Conservation (phyloP, 176 grass and related monocot species). For the Guadua angustifolia region DNA sequence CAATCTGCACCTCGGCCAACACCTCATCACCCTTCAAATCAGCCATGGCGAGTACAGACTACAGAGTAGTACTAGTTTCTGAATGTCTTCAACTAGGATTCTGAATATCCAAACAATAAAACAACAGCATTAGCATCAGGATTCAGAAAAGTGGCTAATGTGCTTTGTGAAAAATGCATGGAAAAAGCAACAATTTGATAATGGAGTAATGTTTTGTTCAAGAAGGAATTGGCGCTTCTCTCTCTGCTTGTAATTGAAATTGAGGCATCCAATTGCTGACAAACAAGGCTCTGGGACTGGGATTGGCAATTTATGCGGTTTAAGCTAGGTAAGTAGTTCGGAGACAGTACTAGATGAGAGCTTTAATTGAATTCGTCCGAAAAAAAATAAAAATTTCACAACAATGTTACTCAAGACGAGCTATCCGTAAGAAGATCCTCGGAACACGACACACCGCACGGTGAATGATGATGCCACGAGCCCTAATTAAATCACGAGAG, state of each 20-base stretch:
- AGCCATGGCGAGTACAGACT: conserved; percentile 4
- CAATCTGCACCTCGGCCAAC: conserved; percentile 34
- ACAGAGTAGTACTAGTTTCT: background rate
- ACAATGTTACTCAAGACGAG: background rate
- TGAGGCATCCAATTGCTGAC: background rate
- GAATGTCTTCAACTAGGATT: background rate
- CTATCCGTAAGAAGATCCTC: background rate
- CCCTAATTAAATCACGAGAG: background rate
- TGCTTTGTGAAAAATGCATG: background rate
- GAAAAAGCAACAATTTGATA: background rate
- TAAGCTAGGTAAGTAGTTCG: background rate
- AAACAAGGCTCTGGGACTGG: background rate
- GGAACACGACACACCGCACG: background rate
- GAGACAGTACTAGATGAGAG: background rate
- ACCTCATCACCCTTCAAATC: conserved; percentile 33
- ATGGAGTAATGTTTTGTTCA: background rate
- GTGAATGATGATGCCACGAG: background rate
- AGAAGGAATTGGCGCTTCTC: background rate
- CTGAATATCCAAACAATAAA: conserved; percentile 10
- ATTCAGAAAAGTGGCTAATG: background rate
- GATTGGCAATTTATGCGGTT: background rate
- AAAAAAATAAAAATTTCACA: background rate
- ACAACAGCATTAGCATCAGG: background rate
- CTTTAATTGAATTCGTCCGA: background rate
- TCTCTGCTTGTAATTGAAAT: background rate